Evolutionary conservation across 768 basidiomycete species (phyloP).

Genomic region (Butyriboletus loyo): DNA sequence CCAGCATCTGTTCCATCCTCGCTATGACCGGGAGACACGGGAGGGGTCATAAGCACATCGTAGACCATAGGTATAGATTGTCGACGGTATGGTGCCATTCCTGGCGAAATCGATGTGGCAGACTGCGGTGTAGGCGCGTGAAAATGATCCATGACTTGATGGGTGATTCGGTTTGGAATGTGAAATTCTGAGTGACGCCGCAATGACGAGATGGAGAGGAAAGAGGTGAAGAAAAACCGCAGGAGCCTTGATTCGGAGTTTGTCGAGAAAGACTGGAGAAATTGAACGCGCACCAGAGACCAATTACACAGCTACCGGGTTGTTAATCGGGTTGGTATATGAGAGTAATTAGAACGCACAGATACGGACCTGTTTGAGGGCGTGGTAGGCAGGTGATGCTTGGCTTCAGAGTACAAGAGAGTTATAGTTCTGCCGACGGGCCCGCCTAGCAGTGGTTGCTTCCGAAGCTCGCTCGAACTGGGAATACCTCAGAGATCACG

Average conservation of each 20-base stretch:
- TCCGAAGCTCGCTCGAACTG: conserved; percentile 9
- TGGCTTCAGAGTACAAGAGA: conserved; percentile 1
- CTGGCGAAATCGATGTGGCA: conserved; percentile 8
- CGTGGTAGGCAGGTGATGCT: background rate
- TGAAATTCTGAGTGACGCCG: background rate
- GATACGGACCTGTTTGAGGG: conserved; percentile 12
- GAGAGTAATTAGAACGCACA: conserved; percentile 8
- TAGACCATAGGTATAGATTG: conserved; percentile 44
- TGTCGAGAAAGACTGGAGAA: conserved; percentile 2
- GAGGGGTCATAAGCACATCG: conserved; percentile 69
- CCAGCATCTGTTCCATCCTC: conserved; percentile 33
- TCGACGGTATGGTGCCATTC: conserved; percentile 25
- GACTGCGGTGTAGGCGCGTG: conserved; percentile 21
- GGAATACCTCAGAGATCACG: conserved; percentile 7
- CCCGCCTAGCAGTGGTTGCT: conserved; percentile 9
- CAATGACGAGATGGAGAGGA: background rate
- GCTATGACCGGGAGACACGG: conserved; percentile 58
- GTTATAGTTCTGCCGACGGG: conserved; percentile 1
- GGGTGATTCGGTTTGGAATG: background rate
- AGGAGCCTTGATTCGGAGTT: background rate
- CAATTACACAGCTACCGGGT: conserved; percentile 5
- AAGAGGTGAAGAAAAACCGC: background rate
- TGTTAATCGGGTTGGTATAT: conserved; percentile 5
- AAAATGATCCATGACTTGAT: conserved; percentile 25
- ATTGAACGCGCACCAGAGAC: background rate